Percentiles rank a stretch among this genome's conserved stretches.
These are phyloP conservation scores for Polytrichum commune DNA, from an alignment of 225 moss, liverwort and hornwort genomes.

Conservation along the genomic window DNA sequence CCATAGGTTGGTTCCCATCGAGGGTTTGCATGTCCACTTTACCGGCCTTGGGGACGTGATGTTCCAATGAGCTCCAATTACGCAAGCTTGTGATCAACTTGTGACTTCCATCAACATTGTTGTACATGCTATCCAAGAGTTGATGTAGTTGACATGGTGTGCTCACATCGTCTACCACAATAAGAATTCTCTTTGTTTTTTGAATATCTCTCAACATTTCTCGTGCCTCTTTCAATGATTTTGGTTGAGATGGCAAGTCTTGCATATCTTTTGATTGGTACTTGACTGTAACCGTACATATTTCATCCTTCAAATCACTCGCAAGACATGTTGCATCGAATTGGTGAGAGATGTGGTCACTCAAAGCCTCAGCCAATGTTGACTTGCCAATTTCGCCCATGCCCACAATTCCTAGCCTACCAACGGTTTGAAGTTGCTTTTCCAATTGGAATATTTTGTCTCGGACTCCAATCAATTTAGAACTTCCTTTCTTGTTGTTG, in stretches of 20 bases:
- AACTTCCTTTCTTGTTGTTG: background rate
- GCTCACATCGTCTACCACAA: background rate
- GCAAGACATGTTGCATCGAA: background rate
- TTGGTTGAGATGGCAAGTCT: background rate
- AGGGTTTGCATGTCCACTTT: constrained; percentile 9
- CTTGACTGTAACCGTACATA: background rate
- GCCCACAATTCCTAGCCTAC: background rate
- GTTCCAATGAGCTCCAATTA: background rate
- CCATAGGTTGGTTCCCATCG: background rate
- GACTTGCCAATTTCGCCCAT: background rate
- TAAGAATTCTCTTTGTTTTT: background rate
- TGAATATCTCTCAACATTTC: background rate
- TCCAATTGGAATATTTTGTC: background rate
- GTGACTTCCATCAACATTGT: background rate
- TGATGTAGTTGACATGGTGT: constrained; percentile 2
- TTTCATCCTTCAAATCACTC: background rate
- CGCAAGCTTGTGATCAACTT: background rate
- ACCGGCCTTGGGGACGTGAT: background rate
- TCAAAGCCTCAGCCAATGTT: background rate
- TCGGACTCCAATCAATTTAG: background rate
- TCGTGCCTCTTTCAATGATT: background rate
- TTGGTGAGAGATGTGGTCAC: background rate
- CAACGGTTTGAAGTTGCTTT: background rate
- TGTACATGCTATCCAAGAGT: background rate
- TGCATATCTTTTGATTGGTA: background rate